These are phyloP conservation scores for Arthrobotrys musiformis DNA, from an alignment of 2,329 filamentous ascomycete genomes.

Conservation along the genomic window DNA sequence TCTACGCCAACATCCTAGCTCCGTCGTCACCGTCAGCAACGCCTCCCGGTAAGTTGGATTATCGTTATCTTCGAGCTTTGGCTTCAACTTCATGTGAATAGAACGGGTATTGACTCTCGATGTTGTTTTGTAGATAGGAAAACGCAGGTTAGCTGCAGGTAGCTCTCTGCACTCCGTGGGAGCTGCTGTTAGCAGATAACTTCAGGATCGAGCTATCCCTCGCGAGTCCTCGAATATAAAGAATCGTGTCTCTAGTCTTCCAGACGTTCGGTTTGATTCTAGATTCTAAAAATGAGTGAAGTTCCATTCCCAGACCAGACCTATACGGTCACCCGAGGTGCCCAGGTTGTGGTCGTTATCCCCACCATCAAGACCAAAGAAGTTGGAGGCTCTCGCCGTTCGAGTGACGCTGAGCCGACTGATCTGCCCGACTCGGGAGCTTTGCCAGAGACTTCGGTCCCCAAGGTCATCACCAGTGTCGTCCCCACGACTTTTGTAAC, in stretches of 20 bases:
- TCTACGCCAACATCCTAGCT: background rate
- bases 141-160: no score
- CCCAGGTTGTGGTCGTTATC: constrained; percentile 21
- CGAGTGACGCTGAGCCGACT: background rate
- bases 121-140: background rate
- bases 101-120: background rate
- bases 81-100: background rate
- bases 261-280: background rate
- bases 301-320: background rate
- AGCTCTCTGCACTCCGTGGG: no score
- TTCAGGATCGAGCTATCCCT: no score
- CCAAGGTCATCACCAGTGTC: background rate
- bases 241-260: no score
- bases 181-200: no score
- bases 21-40: no score
- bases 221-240: background rate
- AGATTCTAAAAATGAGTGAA: background rate
- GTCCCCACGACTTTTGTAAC: constrained; percentile 30
- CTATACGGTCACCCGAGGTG: constrained; percentile 23
- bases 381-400: background rate
- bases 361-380: constrained; percentile 15
- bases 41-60: background rate
- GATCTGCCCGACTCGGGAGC: background rate
- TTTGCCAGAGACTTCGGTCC: background rate
- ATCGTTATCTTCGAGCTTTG: background rate